Base-by-base conservation (phyloP, 169 alveolate genomes). In the Babesia gibsoni region DNA sequence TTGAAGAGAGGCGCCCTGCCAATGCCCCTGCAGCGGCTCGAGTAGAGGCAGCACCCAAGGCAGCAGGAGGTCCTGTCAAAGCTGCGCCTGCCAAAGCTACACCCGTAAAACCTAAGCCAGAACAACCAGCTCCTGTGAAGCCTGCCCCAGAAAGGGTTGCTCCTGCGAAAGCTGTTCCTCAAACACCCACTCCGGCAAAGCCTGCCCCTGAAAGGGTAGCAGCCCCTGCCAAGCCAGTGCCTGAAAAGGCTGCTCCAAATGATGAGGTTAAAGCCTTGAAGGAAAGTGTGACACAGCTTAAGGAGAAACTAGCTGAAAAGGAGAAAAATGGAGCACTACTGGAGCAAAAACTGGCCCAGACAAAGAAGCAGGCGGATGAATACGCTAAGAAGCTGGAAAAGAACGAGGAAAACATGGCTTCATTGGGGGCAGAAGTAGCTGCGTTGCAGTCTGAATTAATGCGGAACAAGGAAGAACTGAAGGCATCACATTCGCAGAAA, bases 301-400 rank as follows among this genome's bases (percentile, higher is more conserved):
- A 50, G 59, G n/a, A 61, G 72, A 23, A 41, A 50, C 48, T 61
- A 14, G 45, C 59, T 16, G 56, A 41, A 3, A 61, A 61, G 58
- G 72, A 61, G 23, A 41, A 20, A 9, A 6, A 61, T 1, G 42
- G 72, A 30, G 35, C 25, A 10, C 27, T 61, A 50, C 46, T 61
- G 0, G 72, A 61, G 58, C 59, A 61, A 58, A 56, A 61, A 48
- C 32, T 61, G 22, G 36, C 46, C 18, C 72, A 61, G 58, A 58
- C 72, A 14, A 61, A 61, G 61, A 56, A 36, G 3, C 72, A 61
- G 45, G 72, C 46, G 1, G 72, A 61, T n/a, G 33, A 56, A 14
- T 61, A 58, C 46, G 42, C 42, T 23, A 45, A 61, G 36, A 32
- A 61, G 72, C 35, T 61, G 72, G 72, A 61, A 22, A 58, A 20